Evolutionary conservation across 768 basidiomycete genomes (phyloP).

Genomic region (Naganishia onofrii): DNA sequence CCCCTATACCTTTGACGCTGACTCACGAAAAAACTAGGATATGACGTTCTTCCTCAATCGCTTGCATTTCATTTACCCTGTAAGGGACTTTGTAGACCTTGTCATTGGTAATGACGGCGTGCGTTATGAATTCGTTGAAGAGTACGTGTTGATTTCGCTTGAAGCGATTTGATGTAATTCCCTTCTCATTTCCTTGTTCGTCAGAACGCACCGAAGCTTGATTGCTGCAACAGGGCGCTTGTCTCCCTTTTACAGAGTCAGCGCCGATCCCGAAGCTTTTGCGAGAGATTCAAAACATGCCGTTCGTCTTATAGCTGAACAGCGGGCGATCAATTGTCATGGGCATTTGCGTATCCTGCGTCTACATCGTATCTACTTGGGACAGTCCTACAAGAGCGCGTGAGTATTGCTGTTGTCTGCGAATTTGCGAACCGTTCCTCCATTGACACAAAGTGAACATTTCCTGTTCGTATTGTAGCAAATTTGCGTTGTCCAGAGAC

Average conservation of each 20-base stretch:
- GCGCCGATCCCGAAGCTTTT: constrained; percentile 1
- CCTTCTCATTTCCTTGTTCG: neutral
- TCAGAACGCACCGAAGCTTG: neutral
- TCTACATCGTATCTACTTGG: constrained; percentile 7
- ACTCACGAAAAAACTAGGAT: neutral
- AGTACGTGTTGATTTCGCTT: neutral
- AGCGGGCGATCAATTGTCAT: neutral
- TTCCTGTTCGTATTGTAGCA: neutral
- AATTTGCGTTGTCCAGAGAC: neutral
- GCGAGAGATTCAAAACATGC: neutral
- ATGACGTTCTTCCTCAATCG: constrained; percentile 24
- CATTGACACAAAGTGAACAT: neutral
- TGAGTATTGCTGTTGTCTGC: neutral
- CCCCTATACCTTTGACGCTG: neutral
- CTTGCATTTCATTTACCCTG: constrained; percentile 2
- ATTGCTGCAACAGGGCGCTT: neutral
- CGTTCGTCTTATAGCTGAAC: neutral
- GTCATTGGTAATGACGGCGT: neutral
- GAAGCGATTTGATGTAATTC: too few relatives aligned
- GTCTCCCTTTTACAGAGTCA: constrained; percentile 9
- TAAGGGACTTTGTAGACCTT: constrained; percentile 6
- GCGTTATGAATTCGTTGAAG: constrained; percentile 4
- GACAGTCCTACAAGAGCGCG: constrained; percentile 3
- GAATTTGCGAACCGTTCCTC: too few relatives aligned
- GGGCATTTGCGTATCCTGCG: constrained; percentile 9